phyloP scores from a whole-genome alignment of 345 rosid species.

The Eucalyptus guilfoylei region DNA sequence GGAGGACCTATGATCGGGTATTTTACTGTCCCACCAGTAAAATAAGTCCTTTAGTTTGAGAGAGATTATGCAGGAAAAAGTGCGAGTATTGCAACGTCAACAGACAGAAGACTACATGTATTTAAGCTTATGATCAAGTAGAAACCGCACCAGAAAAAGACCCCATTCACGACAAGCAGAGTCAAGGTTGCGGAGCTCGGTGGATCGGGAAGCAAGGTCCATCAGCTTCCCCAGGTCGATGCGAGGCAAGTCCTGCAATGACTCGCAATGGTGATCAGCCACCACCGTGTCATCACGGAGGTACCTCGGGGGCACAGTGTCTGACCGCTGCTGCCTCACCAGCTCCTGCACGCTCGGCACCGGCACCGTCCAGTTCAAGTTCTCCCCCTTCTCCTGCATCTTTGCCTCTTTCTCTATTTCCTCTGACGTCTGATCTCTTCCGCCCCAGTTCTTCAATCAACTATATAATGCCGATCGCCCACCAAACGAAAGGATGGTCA shows the following conservation, averaged over 20 bases:
- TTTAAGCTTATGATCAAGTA: neutral
- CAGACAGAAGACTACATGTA: neutral
- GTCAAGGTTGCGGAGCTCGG: constrained; percentile 10
- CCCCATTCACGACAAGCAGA: constrained; percentile 18
- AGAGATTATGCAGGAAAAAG: neutral
- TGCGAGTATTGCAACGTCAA: neutral
- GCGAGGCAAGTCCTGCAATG: neutral
- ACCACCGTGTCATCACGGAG: neutral
- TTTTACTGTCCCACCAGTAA: too few relatives aligned
- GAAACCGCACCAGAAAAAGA: constrained; percentile 1
- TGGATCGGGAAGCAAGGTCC: neutral
- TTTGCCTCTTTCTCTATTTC: neutral
- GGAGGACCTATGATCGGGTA: too few relatives aligned
- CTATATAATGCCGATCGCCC: neutral
- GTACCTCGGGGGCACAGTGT: constrained; percentile 6
- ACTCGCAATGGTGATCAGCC: neutral
- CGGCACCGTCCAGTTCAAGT: constrained; percentile 7
- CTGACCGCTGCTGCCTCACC: neutral
- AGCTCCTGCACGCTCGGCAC: constrained; percentile 23
- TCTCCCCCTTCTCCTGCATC: neutral
- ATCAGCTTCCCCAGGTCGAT: constrained; percentile 10
- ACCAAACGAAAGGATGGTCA: neutral
- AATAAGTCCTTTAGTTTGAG: neutral
- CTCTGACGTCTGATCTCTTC: neutral
- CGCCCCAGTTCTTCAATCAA: neutral